Evolutionary conservation across 352 stramenopile species (phyloP).

Genomic region (Phytophthora litchii): DNA sequence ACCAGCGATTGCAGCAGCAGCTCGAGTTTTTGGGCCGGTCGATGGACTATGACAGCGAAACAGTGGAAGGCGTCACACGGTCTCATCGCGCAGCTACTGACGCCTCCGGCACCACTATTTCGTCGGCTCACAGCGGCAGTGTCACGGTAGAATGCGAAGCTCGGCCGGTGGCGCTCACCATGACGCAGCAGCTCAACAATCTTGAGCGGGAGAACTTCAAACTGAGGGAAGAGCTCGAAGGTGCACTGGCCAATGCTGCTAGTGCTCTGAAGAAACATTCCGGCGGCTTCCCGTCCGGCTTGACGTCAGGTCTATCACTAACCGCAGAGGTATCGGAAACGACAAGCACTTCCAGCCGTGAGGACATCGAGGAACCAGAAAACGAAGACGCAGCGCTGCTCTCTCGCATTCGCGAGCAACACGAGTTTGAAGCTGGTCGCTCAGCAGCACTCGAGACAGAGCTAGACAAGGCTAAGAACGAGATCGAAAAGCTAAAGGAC

Average conservation of each 20-base stretch:
- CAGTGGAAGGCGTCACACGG: constrained; percentile 9
- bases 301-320: constrained; percentile 30
- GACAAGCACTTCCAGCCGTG: constrained; percentile 48
- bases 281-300: constrained; percentile 24
- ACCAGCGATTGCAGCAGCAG: constrained; percentile 66
- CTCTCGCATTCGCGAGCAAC: constrained; percentile 40
- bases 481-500: constrained; percentile 42
- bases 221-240: constrained; percentile 61
- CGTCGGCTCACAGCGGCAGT: constrained; percentile 31
- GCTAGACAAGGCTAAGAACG: constrained; percentile 39
- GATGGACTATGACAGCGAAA: constrained; percentile 51
- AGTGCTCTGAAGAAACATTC: constrained; percentile 52
- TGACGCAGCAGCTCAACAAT: constrained; percentile 77
- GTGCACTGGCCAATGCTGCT: constrained; percentile 31
- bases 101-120: constrained; percentile 48
- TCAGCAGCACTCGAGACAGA: constrained; percentile 42
- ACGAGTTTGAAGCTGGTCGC: constrained; percentile 39
- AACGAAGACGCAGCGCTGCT: constrained; percentile 38
- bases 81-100: constrained; percentile 49
- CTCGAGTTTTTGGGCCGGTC: constrained; percentile 65
- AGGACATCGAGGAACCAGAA: constrained; percentile 57
- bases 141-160: constrained; percentile 28
- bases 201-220: constrained; percentile 79
- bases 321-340: constrained; percentile 53
- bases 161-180: constrained; percentile 54